phyloP scores from a whole-genome alignment of 106 monocot species.

The Dendrobium catenatum region DNA sequence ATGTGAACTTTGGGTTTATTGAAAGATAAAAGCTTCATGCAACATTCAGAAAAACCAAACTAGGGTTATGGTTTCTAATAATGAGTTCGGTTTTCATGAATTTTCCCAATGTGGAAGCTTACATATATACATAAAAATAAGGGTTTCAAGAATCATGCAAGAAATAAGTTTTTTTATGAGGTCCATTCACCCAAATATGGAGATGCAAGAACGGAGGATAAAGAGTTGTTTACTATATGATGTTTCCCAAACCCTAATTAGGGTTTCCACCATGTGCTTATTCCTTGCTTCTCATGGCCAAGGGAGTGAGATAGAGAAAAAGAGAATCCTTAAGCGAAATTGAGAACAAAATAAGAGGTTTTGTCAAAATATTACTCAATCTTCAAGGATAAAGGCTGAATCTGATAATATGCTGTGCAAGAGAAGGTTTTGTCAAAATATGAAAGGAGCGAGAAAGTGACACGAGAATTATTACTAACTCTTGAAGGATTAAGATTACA shows the following conservation, averaged over 20 bases:
- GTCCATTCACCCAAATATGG: too few species aligned
- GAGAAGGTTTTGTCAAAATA: too few species aligned
- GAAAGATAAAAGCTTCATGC: background rate
- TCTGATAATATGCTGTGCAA: too few species aligned
- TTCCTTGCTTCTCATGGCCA: background rate
- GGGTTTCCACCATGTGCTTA: background rate
- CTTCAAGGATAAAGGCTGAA: too few species aligned
- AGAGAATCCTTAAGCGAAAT: background rate
- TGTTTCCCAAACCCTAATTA: background rate
- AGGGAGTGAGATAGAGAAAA: background rate
- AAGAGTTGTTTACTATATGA: background rate
- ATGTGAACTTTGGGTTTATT: background rate
- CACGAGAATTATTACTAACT: too few species aligned
- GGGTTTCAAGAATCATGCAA: background rate
- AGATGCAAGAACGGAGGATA: too few species aligned
- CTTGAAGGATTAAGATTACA: too few species aligned
- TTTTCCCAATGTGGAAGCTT: background rate
- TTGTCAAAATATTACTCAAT: too few species aligned
- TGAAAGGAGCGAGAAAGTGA: too few species aligned
- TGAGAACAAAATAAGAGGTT: too few species aligned
- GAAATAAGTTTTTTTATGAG: too few species aligned
- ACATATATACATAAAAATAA: background rate
- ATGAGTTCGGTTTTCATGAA: background rate
- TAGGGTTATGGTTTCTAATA: background rate
- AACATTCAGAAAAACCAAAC: background rate